Percentiles rank a stretch among this genome's conserved stretches.
Evolutionary conservation across 2,329 filamentous ascomycete species (phyloP).

Genomic region (Neonectria punicea): DNA sequence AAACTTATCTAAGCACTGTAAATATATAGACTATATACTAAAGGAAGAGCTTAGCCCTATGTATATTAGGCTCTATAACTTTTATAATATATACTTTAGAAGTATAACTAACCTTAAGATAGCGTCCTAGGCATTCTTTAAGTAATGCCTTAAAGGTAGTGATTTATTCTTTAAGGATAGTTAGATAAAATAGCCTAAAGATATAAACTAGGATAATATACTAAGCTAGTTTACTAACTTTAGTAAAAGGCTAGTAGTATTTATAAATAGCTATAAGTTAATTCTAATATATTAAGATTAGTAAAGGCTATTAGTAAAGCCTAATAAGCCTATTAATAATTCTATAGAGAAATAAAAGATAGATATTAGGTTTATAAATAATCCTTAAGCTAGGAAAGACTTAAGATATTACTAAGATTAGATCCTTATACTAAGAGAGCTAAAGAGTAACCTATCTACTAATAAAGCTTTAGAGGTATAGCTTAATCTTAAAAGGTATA

Average conservation of each 20-base stretch:
- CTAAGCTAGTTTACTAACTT: neutral
- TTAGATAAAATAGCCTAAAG: conserved; percentile 48
- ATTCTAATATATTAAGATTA: neutral
- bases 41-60: conserved; percentile 49
- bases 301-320: neutral
- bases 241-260: neutral
- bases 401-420: no score
- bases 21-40: conserved; percentile 46
- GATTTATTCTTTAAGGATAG: conserved; percentile 43
- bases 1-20: conserved; percentile 50
- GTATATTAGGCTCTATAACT: conserved; percentile 48
- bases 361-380: no score
- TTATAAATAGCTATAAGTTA: neutral
- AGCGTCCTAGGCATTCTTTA: conserved; percentile 47
- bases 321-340: no score
- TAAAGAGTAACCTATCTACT: no score
- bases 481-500: no score
- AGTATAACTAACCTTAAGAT: conserved; percentile 44
- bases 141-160: conserved; percentile 44
- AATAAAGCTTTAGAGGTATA: no score
- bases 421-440: no score
- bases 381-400: no score
- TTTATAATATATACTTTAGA: conserved; percentile 47
- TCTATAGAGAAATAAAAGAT: no score
- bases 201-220: conserved; percentile 44